Evolutionary conservation across 2,329 filamentous ascomycete genomes (phyloP), one percentile per base, ranked within the genome.

Genomic region (Talaromyces verruculosus): DNA sequence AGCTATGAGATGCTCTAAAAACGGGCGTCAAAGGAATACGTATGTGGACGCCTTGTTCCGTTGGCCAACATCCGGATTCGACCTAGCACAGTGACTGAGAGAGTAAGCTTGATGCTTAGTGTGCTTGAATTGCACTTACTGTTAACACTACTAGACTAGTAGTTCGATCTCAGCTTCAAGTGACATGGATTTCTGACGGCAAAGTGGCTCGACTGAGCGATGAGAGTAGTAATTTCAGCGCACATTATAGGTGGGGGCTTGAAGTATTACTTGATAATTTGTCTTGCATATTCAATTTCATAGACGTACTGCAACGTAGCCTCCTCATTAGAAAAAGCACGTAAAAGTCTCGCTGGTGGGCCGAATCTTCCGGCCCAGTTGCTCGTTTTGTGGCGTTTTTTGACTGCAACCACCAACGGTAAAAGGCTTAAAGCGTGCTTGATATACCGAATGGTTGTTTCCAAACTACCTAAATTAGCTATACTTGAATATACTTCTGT

Each of bases 381-480:
- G 53, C 53, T 57, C 11, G 53, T 57, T 57, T 57, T 37, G 53
- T 57, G 53, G 53, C 53, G 53, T 25, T 39, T 33, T 37, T 57
- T 13, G 53, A 57, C 6, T 57, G 53, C 53, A 57, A 57, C 53
- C 53, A 17, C 33, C 33, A 39, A 57, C 33, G 33, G 53, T 37
- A 25, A 25, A 37, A 11, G 33, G 6, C 10, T 37, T 37, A 17
- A 57, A 25, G 30, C n/a, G 53, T 57, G 33, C 39, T 57, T 57
- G 53, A 57, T 15, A 15, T 57, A n/a, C n/a, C 19, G 33, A 10
- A 37, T 37, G 35, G 35, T 37, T 37, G 30, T 55, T 55, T 57
- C n/a, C 11, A 35, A 35, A 35, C 33, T 35, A 35, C 6, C 2
- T 57, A n/a, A 41, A 37, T 37, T 15, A 13, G 35, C 11, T 49